Percentiles rank a stretch among this genome's conserved stretches.
phyloP scores from a whole-genome alignment of 164 flowering plant genomes.

The Dillenia suffruticosa region DNA sequence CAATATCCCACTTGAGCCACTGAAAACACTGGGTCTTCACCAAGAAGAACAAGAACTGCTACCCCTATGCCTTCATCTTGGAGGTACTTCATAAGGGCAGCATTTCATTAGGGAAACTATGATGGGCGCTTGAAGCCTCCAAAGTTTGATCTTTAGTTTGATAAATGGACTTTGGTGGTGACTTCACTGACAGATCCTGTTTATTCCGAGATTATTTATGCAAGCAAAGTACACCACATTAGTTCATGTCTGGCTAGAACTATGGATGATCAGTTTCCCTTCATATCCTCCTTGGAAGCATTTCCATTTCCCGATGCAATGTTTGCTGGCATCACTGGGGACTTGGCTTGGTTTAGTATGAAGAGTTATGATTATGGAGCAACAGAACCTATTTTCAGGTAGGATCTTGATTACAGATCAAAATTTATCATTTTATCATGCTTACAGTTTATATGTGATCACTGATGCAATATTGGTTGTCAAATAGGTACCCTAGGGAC shows the following conservation, averaged over 20 bases:
- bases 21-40: not conserved
- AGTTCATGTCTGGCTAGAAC: constrained; percentile 14
- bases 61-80: not conserved
- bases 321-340: constrained; percentile 9
- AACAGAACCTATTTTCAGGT: not conserved
- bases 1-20: no score
- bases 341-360: constrained; percentile 11
- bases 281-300: constrained; percentile 16
- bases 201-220: constrained; percentile 7
- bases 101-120: constrained; percentile 22
- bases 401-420: no score
- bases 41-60: constrained; percentile 14
- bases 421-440: no score
- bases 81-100: constrained; percentile 8
- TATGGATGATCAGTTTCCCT: constrained; percentile 6
- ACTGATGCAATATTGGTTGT: no score
- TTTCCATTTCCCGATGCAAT: constrained; percentile 1
- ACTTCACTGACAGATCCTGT: not conserved
- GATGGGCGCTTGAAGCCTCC: constrained; percentile 13
- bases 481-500: constrained; percentile 6
- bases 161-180: constrained; percentile 14
- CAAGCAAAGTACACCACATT: not conserved
- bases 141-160: constrained; percentile 17
- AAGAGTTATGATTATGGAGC: constrained; percentile 12
- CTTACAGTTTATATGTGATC: no score